These are phyloP conservation scores for Aspergillus fischeri DNA, from an alignment of 2,329 filamentous ascomycete species.

Conservation along the genomic window DNA sequence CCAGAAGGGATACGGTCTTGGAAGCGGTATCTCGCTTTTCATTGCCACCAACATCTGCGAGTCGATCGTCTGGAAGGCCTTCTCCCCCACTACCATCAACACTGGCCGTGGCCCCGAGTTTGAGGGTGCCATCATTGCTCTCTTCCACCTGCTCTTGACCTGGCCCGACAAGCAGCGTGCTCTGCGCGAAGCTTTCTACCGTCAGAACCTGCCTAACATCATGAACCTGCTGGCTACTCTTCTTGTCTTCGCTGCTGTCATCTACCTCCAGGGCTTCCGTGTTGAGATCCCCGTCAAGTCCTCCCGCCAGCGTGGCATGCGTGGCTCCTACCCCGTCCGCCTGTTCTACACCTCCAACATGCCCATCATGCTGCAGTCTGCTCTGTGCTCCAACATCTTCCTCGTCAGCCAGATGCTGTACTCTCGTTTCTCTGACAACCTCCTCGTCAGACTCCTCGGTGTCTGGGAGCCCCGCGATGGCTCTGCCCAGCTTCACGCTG, in stretches of 20 bases:
- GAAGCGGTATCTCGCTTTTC: conserved; percentile 98
- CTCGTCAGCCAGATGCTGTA: conserved; percentile 99
- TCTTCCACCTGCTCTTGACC: conserved; percentile 96
- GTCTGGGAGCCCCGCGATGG: conserved; percentile 96
- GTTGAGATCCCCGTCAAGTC: conserved; percentile 99
- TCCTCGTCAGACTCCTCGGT: conserved; percentile 93
- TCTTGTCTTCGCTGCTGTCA: conserved; percentile 90
- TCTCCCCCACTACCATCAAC: conserved; percentile 98
- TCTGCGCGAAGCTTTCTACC: conserved; percentile 97
- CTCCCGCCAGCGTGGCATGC: conserved; percentile 95
- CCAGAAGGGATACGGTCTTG: conserved; percentile 98
- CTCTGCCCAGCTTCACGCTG: conserved; percentile 88
- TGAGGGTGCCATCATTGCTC: conserved; percentile 94
- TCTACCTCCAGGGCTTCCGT: conserved; percentile 98
- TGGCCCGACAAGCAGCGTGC: conserved; percentile 99
- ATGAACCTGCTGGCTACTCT: conserved; percentile 97
- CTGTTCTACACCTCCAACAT: conserved; percentile 99
- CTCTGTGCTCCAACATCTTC: conserved; percentile 98
- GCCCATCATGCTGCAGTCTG: conserved; percentile 99
- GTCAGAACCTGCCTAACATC: conserved; percentile 98
- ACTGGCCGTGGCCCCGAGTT: conserved; percentile 98
- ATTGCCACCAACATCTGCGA: conserved; percentile 99
- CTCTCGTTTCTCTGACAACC: conserved; percentile 98
- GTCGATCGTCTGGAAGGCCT: conserved; percentile 99
- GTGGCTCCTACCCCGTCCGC: conserved; percentile 95